A percentile compares a stretch with the other conserved stretches of the same genome.
phyloP scores from a whole-genome alignment of 139 green algal genomes.

The Chlorella sp. region DNA sequence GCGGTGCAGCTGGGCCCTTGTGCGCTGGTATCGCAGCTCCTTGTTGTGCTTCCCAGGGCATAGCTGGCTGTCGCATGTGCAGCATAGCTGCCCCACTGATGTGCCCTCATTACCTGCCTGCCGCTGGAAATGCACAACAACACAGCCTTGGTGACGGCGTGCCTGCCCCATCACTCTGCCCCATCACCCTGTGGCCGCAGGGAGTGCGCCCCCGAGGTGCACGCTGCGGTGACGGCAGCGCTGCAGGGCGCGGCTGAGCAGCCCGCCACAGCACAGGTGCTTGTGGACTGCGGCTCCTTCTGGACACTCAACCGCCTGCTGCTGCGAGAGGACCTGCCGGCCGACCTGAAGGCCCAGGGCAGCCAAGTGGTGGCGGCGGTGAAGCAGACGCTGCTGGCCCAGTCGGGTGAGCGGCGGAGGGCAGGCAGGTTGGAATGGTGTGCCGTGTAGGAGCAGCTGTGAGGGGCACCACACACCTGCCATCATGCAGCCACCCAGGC shows the following conservation, averaged over 20 bases:
- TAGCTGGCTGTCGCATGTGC: too few relatives aligned
- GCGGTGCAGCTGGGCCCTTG: not conserved
- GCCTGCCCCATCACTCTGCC: too few relatives aligned
- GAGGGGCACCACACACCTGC: too few relatives aligned
- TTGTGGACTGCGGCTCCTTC: not conserved
- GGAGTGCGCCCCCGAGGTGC: slow-evolving; percentile 7
- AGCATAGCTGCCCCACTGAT: too few relatives aligned
- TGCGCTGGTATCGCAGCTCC: too few relatives aligned
- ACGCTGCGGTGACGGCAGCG: not conserved
- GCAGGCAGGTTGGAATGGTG: too few relatives aligned
- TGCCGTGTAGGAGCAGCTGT: too few relatives aligned
- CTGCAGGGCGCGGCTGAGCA: not conserved
- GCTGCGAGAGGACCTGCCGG: not conserved
- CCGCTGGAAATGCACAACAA: too few relatives aligned
- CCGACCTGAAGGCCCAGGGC: not conserved
- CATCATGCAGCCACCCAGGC: too few relatives aligned
- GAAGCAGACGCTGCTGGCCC: not conserved
- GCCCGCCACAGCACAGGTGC: not conserved
- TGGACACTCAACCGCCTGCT: slow-evolving; percentile 11
- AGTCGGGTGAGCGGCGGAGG: not conserved
- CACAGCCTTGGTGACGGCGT: not conserved
- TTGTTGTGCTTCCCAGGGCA: too few relatives aligned
- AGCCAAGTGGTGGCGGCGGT: not conserved
- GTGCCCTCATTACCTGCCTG: too few relatives aligned
- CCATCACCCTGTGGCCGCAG: too few relatives aligned